These are phyloP conservation scores for Clathrospora elynae DNA, from an alignment of 2,329 filamentous ascomycete genomes.

Conservation along the genomic window DNA sequence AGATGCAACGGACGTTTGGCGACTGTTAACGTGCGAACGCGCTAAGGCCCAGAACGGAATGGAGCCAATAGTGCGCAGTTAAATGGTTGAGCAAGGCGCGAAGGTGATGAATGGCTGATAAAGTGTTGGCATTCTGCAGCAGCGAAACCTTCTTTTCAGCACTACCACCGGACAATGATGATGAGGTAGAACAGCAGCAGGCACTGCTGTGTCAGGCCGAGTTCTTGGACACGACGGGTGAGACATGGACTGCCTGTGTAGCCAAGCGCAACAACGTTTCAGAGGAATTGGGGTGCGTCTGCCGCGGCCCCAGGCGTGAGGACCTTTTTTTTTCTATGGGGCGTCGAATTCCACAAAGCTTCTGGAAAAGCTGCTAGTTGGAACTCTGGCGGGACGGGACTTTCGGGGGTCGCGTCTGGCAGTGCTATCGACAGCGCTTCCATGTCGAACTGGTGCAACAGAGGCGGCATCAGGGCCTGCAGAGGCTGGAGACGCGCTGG, in stretches of 20 bases:
- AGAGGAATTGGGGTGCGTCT: conserved; percentile 21
- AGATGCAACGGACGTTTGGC: conserved; percentile 38
- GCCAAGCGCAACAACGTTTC: conserved; percentile 34
- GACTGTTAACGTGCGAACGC: conserved; percentile 18
- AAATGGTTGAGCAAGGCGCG: conserved; percentile 14
- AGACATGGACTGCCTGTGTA: conserved; percentile 15
- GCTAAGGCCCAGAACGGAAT: conserved; percentile 22
- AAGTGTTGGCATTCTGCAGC: conserved; percentile 16
- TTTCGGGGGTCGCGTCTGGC: conserved; percentile 32
- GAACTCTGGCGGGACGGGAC: conserved; percentile 28
- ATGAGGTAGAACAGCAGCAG: conserved; percentile 23
- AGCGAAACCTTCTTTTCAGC: conserved; percentile 16
- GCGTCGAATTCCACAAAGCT: conserved; percentile 43
- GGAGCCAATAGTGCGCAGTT: conserved; percentile 15
- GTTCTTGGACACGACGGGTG: conserved; percentile 13
- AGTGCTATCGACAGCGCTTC: conserved; percentile 24
- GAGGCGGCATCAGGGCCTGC: conserved; percentile 9
- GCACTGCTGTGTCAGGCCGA: conserved; percentile 4
- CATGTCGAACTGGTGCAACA: conserved; percentile 37
- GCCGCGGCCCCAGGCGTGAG: conserved; percentile 26
- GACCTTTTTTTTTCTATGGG: conserved; percentile 25
- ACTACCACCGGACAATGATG: conserved; percentile 10
- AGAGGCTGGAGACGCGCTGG: conserved; percentile 13
- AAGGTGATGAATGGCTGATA: conserved; percentile 15
- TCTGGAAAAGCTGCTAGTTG: conserved; percentile 48